Evolutionary conservation across 176 grass and related monocot genomes (phyloP).

Genomic region (Alloteropsis semialata): DNA sequence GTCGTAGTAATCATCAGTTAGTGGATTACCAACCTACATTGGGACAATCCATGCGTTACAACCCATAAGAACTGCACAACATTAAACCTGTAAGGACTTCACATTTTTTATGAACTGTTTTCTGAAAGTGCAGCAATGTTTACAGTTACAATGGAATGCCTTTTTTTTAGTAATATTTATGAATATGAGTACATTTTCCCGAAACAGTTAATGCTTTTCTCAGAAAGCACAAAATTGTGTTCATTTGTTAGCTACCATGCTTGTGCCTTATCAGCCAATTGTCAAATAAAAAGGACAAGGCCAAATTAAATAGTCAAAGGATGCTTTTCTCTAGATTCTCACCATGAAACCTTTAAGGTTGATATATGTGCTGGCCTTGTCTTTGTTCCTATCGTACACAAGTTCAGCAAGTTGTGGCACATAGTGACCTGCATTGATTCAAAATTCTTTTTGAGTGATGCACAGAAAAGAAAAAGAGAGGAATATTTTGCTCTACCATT

Average conservation of each 20-base stretch:
- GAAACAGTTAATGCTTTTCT: background rate
- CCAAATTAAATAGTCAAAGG: background rate
- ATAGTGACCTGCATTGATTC: conserved; percentile 69
- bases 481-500: background rate
- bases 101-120: background rate
- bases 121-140: background rate
- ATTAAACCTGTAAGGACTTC: background rate
- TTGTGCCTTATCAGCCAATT: background rate
- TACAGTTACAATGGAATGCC: background rate
- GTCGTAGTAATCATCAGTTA: conserved; percentile 81
- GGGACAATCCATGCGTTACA: conserved; percentile 20
- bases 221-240: background rate
- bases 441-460: conserved; percentile 2
- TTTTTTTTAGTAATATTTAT: background rate
- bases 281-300: conserved; percentile 1
- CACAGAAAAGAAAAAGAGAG: background rate
- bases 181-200: background rate
- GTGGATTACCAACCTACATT: conserved; percentile 81
- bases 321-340: conserved; percentile 24
- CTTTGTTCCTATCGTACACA: conserved; percentile 64
- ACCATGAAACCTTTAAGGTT: conserved; percentile 94
- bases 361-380: conserved; percentile 48
- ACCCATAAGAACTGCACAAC: background rate
- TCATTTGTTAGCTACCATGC: background rate
- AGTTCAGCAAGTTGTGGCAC: conserved; percentile 86